Evolutionary conservation across 192 early-diverging fungal genomes (phyloP).

Genomic region (Gigaspora rosea): DNA sequence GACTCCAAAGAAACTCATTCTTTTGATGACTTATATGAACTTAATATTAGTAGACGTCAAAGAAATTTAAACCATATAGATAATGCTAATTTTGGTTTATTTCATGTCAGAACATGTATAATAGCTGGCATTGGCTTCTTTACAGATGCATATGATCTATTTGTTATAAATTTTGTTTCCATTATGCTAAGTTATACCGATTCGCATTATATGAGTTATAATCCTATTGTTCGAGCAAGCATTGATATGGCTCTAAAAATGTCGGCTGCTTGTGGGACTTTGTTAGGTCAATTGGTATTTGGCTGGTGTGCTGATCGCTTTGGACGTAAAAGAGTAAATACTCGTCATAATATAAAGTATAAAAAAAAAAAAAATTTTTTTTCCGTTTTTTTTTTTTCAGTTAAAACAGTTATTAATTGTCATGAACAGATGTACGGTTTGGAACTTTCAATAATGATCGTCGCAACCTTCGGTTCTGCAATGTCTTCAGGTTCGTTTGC

Average conservation of each 20-base stretch:
- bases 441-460: slow-evolving; percentile 89
- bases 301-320: slow-evolving; percentile 82
- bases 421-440: slow-evolving; percentile 73
- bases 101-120: slow-evolving; percentile 66
- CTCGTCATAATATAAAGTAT: background rate
- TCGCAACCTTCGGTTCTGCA: slow-evolving; percentile 81
- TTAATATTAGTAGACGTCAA: slow-evolving; percentile 23
- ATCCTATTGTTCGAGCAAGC: slow-evolving; percentile 48
- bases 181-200: slow-evolving; percentile 82
- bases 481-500: slow-evolving; percentile 70
- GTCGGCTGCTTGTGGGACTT: slow-evolving; percentile 83
- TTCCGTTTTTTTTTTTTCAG: background rate
- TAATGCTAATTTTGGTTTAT: slow-evolving; percentile 75
- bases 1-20: too few relatives aligned
- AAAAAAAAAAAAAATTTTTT: too few relatives aligned
- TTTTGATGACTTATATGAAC: too few relatives aligned
- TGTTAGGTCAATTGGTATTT: slow-evolving; percentile 90
- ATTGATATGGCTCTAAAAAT: slow-evolving; percentile 81
- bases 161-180: slow-evolving; percentile 87
- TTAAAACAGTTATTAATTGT: background rate
- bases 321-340: slow-evolving; percentile 71
- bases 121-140: slow-evolving; percentile 82
- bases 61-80: slow-evolving; percentile 55
- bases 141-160: slow-evolving; percentile 94
- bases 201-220: slow-evolving; percentile 42